Evolutionary conservation across 805 yeast species (phyloP).

Genomic region (Ogataea thermomethanolica): DNA sequence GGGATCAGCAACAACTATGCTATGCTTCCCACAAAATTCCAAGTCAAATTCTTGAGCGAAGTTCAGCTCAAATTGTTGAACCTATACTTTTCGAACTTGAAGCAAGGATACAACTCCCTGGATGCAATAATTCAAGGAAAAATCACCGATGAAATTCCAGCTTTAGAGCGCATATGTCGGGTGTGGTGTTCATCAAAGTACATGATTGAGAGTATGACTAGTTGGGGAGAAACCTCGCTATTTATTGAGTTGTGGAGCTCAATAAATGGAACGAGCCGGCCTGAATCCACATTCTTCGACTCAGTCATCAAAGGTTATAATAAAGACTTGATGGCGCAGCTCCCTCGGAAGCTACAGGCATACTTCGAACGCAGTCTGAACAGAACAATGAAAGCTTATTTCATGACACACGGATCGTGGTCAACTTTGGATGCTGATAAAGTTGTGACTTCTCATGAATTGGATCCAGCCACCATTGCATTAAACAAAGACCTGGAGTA

Average conservation of each 20-base stretch:
- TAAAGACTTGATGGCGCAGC: slow-evolving; percentile 27
- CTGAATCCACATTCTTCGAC: slow-evolving; percentile 40
- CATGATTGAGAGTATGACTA: slow-evolving; percentile 36
- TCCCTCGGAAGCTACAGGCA: slow-evolving; percentile 27
- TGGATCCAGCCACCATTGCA: slow-evolving; percentile 25
- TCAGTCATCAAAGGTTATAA: slow-evolving; percentile 39
- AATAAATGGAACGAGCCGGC: slow-evolving; percentile 21
- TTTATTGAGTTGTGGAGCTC: slow-evolving; percentile 42
- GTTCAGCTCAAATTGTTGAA: slow-evolving; percentile 59
- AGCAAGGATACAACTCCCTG: slow-evolving; percentile 40
- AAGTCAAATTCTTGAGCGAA: slow-evolving; percentile 52
- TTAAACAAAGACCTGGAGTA: slow-evolving; percentile 29
- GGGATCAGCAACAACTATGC: slow-evolving; percentile 53
- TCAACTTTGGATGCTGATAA: slow-evolving; percentile 2
- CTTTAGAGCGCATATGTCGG: slow-evolving; percentile 39
- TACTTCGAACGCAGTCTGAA: slow-evolving; percentile 38
- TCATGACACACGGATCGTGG: slow-evolving; percentile 32
- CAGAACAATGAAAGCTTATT: slow-evolving; percentile 35
- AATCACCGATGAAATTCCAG: slow-evolving; percentile 20
- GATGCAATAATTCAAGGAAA: slow-evolving; percentile 34
- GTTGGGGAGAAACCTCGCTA: slow-evolving; percentile 41
- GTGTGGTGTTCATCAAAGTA: slow-evolving; percentile 37
- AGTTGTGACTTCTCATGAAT: slow-evolving; percentile 19
- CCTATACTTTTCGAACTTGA: slow-evolving; percentile 43
- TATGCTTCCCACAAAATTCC: slow-evolving; percentile 48